These are phyloP conservation scores for Malus domestica DNA, from an alignment of 306 rosid genomes.

Conservation along the genomic window DNA sequence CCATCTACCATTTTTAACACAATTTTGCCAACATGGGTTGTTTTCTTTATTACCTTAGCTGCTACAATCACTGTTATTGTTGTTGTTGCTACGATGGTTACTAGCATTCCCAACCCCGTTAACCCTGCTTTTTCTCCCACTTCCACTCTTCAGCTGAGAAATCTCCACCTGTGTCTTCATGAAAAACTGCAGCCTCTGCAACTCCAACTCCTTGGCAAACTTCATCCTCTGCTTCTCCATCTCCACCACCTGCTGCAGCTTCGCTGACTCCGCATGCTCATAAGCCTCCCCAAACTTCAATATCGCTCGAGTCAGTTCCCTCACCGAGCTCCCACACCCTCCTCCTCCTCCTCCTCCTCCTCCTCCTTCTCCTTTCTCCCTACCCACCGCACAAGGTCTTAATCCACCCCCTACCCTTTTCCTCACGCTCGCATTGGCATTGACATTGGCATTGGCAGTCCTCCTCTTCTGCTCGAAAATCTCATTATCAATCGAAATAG, in stretches of 20 bases:
- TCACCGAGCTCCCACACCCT: slow-evolving; percentile 68
- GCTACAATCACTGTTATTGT: slow-evolving; percentile 63
- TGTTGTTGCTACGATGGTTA: slow-evolving; percentile 39
- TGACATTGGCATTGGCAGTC: not conserved
- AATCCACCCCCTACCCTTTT: not conserved
- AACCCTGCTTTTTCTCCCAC: slow-evolving; percentile 26
- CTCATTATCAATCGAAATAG: slow-evolving; percentile 59
- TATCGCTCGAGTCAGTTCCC: slow-evolving; percentile 76
- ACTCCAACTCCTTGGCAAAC: slow-evolving; percentile 71
- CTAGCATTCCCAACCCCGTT: slow-evolving; percentile 33
- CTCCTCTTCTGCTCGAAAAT: slow-evolving; percentile 46
- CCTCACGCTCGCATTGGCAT: not conserved
- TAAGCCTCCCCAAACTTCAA: slow-evolving; percentile 87
- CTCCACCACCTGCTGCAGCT: slow-evolving; percentile 85
- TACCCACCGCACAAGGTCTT: slow-evolving; percentile 4
- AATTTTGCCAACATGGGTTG: not conserved
- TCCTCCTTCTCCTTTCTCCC: slow-evolving; percentile 18
- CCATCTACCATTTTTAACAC: not conserved
- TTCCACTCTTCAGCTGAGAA: slow-evolving; percentile 75
- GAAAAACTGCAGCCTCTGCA: slow-evolving; percentile 96
- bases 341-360: slow-evolving; percentile 18
- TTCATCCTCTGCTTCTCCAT: slow-evolving; percentile 99
- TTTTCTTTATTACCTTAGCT: slow-evolving; percentile 9
- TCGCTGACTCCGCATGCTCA: slow-evolving; percentile 81
- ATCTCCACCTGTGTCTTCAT: slow-evolving; percentile 90